Percentiles rank a stretch among this genome's conserved stretches.
phyloP scores from a whole-genome alignment of 306 rosid genomes.

The Sechiopsis laciniata region DNA sequence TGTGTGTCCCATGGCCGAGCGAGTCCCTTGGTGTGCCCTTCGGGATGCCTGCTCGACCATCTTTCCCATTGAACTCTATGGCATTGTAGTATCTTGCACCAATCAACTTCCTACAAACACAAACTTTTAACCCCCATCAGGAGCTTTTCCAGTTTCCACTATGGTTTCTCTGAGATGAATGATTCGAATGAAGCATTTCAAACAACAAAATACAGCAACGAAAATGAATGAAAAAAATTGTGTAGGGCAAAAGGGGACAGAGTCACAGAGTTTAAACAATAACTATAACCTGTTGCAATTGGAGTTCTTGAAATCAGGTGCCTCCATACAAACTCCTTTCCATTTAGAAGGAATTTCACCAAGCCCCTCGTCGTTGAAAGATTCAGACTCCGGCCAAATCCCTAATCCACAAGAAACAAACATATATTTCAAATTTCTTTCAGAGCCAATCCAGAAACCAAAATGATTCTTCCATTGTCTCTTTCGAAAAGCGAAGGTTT shows the following conservation, averaged over 20 bases:
- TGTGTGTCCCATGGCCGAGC: slow-evolving; percentile 84
- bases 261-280: background rate
- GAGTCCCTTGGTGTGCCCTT: slow-evolving; percentile 72
- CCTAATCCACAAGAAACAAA: slow-evolving; percentile 38
- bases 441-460: background rate
- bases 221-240: slow-evolving; percentile 11
- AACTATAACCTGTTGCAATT: slow-evolving; percentile 73
- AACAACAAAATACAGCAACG: background rate
- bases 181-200: background rate
- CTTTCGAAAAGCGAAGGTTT: background rate
- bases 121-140: background rate
- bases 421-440: background rate
- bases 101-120: slow-evolving; percentile 60
- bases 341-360: slow-evolving; percentile 73
- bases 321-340: slow-evolving; percentile 90
- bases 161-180: background rate
- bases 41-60: slow-evolving; percentile 27
- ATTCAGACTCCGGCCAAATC: slow-evolving; percentile 91
- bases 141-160: background rate
- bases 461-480: background rate
- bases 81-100: slow-evolving; percentile 81
- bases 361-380: slow-evolving; percentile 65
- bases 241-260: background rate
- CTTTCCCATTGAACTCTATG: slow-evolving; percentile 25
- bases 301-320: slow-evolving; percentile 67